Percentiles rank a stretch among this genome's conserved stretches.
These are phyloP conservation scores for Ascochyta clinopodiicola DNA, from an alignment of 2,329 filamentous ascomycete genomes.

Conservation along the genomic window DNA sequence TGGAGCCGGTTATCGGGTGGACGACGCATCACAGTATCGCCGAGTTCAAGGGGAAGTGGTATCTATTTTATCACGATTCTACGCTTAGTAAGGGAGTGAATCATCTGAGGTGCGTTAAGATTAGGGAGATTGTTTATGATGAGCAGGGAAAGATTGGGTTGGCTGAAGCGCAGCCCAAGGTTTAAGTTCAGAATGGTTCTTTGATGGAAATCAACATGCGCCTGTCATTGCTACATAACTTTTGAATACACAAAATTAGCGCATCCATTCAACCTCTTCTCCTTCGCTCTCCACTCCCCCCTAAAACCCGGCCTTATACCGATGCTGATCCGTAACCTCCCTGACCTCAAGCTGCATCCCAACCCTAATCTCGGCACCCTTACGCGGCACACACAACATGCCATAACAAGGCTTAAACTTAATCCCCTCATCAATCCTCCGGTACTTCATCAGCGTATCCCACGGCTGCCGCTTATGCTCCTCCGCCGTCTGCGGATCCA, in stretches of 20 bases:
- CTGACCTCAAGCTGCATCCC: constrained; percentile 66
- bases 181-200: constrained; percentile 3
- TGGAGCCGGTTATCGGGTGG: constrained; percentile 81
- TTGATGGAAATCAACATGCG: no score
- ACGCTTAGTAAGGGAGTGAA: constrained; percentile 71
- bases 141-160: constrained; percentile 65
- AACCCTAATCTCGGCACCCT: constrained; percentile 63
- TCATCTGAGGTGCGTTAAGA: constrained; percentile 76
- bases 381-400: constrained; percentile 67
- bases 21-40: constrained; percentile 82
- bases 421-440: constrained; percentile 65
- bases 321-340: constrained; percentile 64
- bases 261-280: neutral
- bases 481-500: constrained; percentile 66
- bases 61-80: constrained; percentile 78
- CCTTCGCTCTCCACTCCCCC: neutral
- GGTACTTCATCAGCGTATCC: constrained; percentile 67
- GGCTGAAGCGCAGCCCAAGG: constrained; percentile 40
- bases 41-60: constrained; percentile 75
- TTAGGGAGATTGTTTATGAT: constrained; percentile 76
- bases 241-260: no score
- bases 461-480: constrained; percentile 67
- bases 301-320: constrained; percentile 55
- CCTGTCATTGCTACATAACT: no score
- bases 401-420: constrained; percentile 72